Evolutionary conservation across 2,329 filamentous ascomycete species (phyloP), one percentile per base, ranked within the genome.

Genomic region (Ilyonectria destructans): DNA sequence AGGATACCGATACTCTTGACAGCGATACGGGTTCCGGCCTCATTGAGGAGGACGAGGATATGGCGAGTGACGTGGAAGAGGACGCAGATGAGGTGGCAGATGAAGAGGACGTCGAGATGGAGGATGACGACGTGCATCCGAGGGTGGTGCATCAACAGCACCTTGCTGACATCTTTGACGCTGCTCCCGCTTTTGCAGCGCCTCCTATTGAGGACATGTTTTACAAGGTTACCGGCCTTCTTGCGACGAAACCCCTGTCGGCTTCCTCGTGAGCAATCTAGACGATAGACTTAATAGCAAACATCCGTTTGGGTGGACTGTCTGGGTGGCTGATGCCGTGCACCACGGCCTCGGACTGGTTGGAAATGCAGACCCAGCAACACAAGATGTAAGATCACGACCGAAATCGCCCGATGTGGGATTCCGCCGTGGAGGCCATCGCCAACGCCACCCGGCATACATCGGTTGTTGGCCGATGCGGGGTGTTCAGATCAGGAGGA

Each of bases 171-270:
- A 87, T 95, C 43, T 94, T 95, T 71, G 91, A 94, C 70, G 85
- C 87, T 15, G 89, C 89, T 2, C 90, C 91, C 2, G 88, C 90
- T 4, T 92, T 92, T 76, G 90, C 91, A 0, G 87, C 92, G 75
- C 90, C 91, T 23, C 89, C 92, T 12, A 88, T 95, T 23, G 90
- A 92, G 79, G 92, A 94, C 69, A 87, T 94, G 82, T 95, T 95
- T 77, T 90, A 92, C 79, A 89, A 90, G 79, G 90, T 96, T 45
- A 88, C 92, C 13, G 88, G 77, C 54, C 74, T 82, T 10, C 90
- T 92, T 77, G 87, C 88, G 1, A 83, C 87, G 68, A 91, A 89
- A 78, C 85, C 88, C 15, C 72, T 84, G 49, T 75, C 77, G 15
- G 70, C 71, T 35, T 74, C 67, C 58, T 75, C 62, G 65, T 67